Evolutionary conservation across 345 rosid species (phyloP).

Genomic region (Punica granatum): DNA sequence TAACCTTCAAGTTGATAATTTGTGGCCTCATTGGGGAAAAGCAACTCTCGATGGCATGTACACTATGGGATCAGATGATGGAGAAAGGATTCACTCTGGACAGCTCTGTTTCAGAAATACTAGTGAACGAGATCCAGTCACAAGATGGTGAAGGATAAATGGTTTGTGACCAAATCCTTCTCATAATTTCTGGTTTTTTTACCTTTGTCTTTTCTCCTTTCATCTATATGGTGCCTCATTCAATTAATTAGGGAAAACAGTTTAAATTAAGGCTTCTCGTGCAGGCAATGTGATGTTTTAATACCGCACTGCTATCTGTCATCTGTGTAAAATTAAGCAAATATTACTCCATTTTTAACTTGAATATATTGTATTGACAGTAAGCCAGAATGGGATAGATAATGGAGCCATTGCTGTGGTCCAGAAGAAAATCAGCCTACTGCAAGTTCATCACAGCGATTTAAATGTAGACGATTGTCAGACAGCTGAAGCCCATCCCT

Average conservation of each 20-base stretch:
- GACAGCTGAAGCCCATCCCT: not conserved
- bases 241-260: not conserved
- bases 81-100: constrained; percentile 93
- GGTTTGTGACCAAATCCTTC: constrained; percentile 12
- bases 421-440: not conserved
- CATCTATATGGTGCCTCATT: not conserved
- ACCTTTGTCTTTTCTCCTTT: not conserved
- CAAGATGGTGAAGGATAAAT: constrained; percentile 21
- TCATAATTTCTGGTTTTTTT: constrained; percentile 2
- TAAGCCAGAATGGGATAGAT: not conserved
- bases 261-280: not conserved
- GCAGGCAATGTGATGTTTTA: not conserved
- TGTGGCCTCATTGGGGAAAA: constrained; percentile 65
- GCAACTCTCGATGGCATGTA: constrained; percentile 52
- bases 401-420: not conserved
- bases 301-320: not conserved
- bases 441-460: not conserved
- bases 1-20: constrained; percentile 76
- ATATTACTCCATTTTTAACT: not conserved
- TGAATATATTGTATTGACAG: not conserved
- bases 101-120: constrained; percentile 55
- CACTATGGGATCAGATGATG: constrained; percentile 98
- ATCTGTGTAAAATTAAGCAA: not conserved
- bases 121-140: constrained; percentile 43
- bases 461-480: not conserved